Base-by-base conservation (phyloP, 2,329 filamentous ascomycete genomes). In the Zelopaecilomyces penicillatus region DNA sequence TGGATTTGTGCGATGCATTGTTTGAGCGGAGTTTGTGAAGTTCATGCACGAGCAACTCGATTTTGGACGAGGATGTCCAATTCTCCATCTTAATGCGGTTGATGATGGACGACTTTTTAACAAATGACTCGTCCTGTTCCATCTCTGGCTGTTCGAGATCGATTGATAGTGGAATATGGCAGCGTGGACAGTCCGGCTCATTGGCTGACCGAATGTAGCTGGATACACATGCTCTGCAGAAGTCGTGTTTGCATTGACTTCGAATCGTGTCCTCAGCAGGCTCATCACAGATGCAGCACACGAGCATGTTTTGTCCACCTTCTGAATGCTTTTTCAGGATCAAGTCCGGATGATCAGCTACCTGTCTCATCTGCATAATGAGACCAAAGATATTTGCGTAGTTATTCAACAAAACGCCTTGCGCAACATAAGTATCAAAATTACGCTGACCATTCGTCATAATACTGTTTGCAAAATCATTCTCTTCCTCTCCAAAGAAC, bases 341-440 rank as follows among this genome's bases (percentile, higher is more conserved):
- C 32, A 98, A 67, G 66, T 98, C 93, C 0, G 93, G 93, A 60
- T 98, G 93, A 54, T 98, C 93, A 6, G 93, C 89, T 28, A 96
- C 87, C 68, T 98, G 93, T 44, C 93, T 85, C 91, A 98, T 97
- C 65, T 95, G 90, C 88, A 97, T 97, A 59, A 98, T 96, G 44
- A 98, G 76, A 59, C 90, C 91, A 57, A 98, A 98, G 52, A 98
- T 97, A 63, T 98, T 98, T 69, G 93, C 93, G 55, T 97, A 97
- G 61, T 96, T 95, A 72, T 97, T 89, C 49, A 98, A 76, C 65
- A 98, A 80, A 19, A 97, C 91, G 69, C 89, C 90, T 51, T 89
- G 87, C 12, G 88, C 85, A 33, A 97, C 93, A 54, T 97, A 98
- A 0, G 90, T 97, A 59, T 97, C 87, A 54, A 97, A 98, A 56